phyloP scores from a whole-genome alignment of 2,329 filamentous ascomycete genomes.

The Monosporascus cannonballus region DNA sequence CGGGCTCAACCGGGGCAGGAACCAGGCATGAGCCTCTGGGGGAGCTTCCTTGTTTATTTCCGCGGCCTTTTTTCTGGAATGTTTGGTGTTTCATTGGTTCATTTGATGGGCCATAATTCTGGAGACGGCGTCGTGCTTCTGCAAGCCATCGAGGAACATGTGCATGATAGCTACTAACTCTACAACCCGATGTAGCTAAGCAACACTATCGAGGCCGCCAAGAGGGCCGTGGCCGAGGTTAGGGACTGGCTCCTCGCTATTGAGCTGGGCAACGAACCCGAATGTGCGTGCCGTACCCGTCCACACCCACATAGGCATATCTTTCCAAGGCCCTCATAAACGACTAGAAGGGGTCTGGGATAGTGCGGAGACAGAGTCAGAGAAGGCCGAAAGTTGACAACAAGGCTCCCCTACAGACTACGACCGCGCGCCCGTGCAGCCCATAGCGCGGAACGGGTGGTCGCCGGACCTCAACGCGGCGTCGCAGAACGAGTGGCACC shows the following conservation, averaged over 20 bases:
- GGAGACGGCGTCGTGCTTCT: too few relatives aligned
- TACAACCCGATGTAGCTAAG: constrained; percentile 18
- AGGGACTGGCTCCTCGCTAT: constrained; percentile 42
- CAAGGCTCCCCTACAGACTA: constrained; percentile 24
- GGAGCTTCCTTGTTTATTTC: too few relatives aligned
- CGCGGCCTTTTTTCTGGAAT: too few relatives aligned
- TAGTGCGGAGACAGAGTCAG: too few relatives aligned
- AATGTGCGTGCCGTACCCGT: constrained; percentile 33
- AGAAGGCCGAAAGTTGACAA: too few relatives aligned
- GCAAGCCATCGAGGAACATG: too few relatives aligned
- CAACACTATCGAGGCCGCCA: constrained; percentile 50
- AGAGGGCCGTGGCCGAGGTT: constrained; percentile 36
- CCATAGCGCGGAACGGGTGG: constrained; percentile 32
- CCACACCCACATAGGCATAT: background rate
- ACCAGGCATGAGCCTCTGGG: constrained; percentile 25
- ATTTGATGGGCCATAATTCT: too few relatives aligned
- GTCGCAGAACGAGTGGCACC: constrained; percentile 33
- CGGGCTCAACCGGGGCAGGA: constrained; percentile 47
- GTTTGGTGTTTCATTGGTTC: too few relatives aligned
- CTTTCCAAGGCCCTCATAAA: too few relatives aligned
- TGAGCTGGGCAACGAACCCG: constrained; percentile 52
- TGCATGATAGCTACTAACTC: too few relatives aligned
- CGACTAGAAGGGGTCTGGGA: too few relatives aligned
- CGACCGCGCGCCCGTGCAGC: constrained; percentile 25
- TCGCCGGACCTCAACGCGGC: constrained; percentile 29